Evolutionary conservation across 2,329 filamentous ascomycete genomes (phyloP).

Genomic region (Whalleya microplaca): DNA sequence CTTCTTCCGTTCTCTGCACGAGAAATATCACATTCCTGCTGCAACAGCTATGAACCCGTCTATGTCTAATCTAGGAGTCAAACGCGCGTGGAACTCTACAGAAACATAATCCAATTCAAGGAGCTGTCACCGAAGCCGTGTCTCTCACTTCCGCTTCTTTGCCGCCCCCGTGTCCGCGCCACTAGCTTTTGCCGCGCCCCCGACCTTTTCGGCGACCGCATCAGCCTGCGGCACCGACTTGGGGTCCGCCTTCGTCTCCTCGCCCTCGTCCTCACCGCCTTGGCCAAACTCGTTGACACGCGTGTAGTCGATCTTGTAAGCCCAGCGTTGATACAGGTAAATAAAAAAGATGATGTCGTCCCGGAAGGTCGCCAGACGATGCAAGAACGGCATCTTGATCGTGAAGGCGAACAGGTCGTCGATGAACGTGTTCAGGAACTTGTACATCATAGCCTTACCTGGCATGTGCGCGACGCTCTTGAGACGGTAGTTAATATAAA

Average conservation of each 20-base stretch:
- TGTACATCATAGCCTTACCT: conserved; percentile 94
- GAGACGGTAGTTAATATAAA: conserved; percentile 99
- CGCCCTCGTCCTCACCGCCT: conserved; percentile 86
- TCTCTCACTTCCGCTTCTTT: conserved; percentile 50
- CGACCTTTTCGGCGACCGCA: conserved; percentile 34
- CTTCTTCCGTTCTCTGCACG: too few species aligned
- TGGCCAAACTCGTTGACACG: conserved; percentile 98
- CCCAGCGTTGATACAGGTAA: conserved; percentile 92
- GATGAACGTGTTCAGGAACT: conserved; percentile 98
- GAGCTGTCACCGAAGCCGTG: too few species aligned
- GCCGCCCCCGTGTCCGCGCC: conserved; percentile 54
- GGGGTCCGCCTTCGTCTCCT: conserved; percentile 44
- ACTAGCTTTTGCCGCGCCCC: conserved; percentile 49
- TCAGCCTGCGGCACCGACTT: conserved; percentile 39
- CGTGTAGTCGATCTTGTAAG: conserved; percentile 88
- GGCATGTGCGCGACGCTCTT: conserved; percentile 98
- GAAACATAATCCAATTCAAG: too few species aligned
- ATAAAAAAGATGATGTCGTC: conserved; percentile 99
- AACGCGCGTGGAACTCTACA: too few species aligned
- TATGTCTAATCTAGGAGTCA: too few species aligned
- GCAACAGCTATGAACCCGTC: too few species aligned
- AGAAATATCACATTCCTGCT: too few species aligned
- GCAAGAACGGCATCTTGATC: conserved; percentile 97
- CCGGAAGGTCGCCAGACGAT: conserved; percentile 86
- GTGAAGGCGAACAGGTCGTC: conserved; percentile 98